phyloP scores from a whole-genome alignment of 2,329 filamentous ascomycete genomes.

The Bipolaris zeicola region DNA sequence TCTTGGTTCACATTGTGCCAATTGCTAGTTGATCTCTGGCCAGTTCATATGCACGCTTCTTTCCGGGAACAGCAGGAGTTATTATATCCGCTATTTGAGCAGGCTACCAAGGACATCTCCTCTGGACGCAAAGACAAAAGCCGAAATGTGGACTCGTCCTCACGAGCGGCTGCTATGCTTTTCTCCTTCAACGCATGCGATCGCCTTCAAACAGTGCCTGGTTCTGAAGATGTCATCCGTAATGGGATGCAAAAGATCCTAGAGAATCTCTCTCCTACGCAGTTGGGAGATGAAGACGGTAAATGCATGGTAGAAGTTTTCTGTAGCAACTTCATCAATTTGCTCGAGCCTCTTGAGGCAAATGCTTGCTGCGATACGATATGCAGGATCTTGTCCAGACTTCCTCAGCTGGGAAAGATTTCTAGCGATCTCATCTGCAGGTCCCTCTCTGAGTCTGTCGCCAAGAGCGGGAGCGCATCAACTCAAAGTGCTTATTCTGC shows the following conservation, averaged over 20 bases:
- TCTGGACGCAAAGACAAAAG: slow-evolving; percentile 13
- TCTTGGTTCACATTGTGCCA: slow-evolving; percentile 41
- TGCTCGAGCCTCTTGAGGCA: slow-evolving; percentile 29
- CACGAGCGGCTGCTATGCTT: slow-evolving; percentile 30
- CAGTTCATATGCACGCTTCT: slow-evolving; percentile 36
- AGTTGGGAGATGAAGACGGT: slow-evolving; percentile 24
- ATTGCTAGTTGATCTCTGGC: slow-evolving; percentile 39
- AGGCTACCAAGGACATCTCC: slow-evolving; percentile 32
- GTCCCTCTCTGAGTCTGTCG: slow-evolving; percentile 31
- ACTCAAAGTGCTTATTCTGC: slow-evolving; percentile 29
- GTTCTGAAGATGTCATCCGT: slow-evolving; percentile 24
- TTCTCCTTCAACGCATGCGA: slow-evolving; percentile 39
- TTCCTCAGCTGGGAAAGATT: slow-evolving; percentile 19
- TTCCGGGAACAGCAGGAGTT: slow-evolving; percentile 28
- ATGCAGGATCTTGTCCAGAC: slow-evolving; percentile 23
- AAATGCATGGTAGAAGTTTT: slow-evolving; percentile 31
- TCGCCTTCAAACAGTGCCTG: slow-evolving; percentile 30
- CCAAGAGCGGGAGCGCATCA: slow-evolving; percentile 22
- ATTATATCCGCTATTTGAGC: slow-evolving; percentile 34
- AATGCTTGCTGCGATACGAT: slow-evolving; percentile 24
- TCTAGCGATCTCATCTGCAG: slow-evolving; percentile 15
- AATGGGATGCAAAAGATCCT: slow-evolving; percentile 30
- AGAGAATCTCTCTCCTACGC: slow-evolving; percentile 23
- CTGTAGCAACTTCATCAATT: slow-evolving; percentile 31
- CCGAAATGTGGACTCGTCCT: slow-evolving; percentile 22